Evolutionary conservation across 1,284 basidiomycete genomes (phyloP).

Genomic region (Taiwanofungus camphoratus): DNA sequence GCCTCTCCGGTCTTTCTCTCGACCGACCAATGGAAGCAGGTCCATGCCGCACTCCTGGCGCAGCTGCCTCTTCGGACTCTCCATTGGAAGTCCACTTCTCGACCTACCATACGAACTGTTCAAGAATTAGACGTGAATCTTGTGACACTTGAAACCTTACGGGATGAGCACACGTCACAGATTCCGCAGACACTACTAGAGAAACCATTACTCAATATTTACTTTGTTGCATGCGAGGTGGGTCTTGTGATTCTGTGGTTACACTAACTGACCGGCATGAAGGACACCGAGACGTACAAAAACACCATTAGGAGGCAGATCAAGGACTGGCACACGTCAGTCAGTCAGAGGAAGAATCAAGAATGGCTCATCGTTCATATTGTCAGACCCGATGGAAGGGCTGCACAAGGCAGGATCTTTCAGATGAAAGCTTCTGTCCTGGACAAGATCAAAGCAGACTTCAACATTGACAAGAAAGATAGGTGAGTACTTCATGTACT

Average conservation of each 20-base stretch:
- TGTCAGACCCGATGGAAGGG: constrained; percentile 60
- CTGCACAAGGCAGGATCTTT: constrained; percentile 64
- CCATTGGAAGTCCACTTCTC: constrained; percentile 79
- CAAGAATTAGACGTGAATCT: constrained; percentile 80
- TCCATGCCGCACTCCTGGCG: constrained; percentile 56
- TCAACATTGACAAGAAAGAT: constrained; percentile 86
- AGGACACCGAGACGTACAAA: constrained; percentile 88
- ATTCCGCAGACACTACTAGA: constrained; percentile 78
- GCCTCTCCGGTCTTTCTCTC: constrained; percentile 56
- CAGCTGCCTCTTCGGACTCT: constrained; percentile 85
- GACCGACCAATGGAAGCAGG: constrained; percentile 67
- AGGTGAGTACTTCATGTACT: constrained; percentile 46
- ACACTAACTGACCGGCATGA: constrained; percentile 13
- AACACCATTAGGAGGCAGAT: constrained; percentile 77
- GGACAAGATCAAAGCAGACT: constrained; percentile 91
- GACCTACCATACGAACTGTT: constrained; percentile 75
- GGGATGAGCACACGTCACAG: constrained; percentile 71
- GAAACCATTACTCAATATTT: constrained; percentile 81
- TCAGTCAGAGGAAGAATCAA: constrained; percentile 71
- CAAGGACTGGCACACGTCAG: constrained; percentile 80
- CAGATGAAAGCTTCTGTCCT: constrained; percentile 79
- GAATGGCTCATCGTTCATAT: constrained; percentile 90
- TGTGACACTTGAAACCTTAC: constrained; percentile 62
- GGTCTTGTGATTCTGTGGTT: constrained; percentile 16
- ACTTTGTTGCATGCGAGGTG: constrained; percentile 86